phyloP scores from a whole-genome alignment of 495 filamentous ascomycete species.

The Penicillium herquei region DNA sequence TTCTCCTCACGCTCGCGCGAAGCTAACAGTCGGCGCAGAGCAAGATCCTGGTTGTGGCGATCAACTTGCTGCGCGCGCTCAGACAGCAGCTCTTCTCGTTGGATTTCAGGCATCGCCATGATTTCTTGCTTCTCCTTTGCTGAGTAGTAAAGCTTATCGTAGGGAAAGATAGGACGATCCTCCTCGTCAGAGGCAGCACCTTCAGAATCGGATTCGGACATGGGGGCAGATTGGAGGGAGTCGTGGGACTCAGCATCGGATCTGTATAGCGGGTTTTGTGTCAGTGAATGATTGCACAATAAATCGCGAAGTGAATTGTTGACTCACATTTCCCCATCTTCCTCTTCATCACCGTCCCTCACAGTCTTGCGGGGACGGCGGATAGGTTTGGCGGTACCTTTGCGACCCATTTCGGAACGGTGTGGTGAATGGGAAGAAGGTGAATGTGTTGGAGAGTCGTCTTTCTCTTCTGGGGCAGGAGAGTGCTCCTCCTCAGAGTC shows the following conservation, averaged over 20 bases:
- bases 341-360: constrained; percentile 69
- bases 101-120: constrained; percentile 82
- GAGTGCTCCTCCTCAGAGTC: constrained; percentile 57
- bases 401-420: constrained; percentile 38
- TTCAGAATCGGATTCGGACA: constrained; percentile 74
- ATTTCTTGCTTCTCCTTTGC: constrained; percentile 78
- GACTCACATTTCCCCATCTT: constrained; percentile 79
- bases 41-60: constrained; percentile 74
- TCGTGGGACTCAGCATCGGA: constrained; percentile 65
- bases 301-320: not conserved
- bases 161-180: constrained; percentile 67
- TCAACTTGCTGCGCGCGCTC: constrained; percentile 82
- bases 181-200: constrained; percentile 51
- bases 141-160: constrained; percentile 84
- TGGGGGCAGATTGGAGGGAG: constrained; percentile 79
- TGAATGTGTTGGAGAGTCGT: constrained; percentile 36
- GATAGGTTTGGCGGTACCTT: constrained; percentile 45
- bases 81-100: constrained; percentile 85
- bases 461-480: constrained; percentile 34
- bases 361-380: constrained; percentile 42
- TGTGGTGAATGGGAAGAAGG: constrained; percentile 35
- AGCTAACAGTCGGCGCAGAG: constrained; percentile 77
- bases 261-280: constrained; percentile 30
- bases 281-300: not conserved
- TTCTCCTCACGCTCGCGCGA: constrained; percentile 63